These are phyloP conservation scores for Heterobasidion occidentale DNA, from an alignment of 1,284 basidiomycete species.

Conservation along the genomic window DNA sequence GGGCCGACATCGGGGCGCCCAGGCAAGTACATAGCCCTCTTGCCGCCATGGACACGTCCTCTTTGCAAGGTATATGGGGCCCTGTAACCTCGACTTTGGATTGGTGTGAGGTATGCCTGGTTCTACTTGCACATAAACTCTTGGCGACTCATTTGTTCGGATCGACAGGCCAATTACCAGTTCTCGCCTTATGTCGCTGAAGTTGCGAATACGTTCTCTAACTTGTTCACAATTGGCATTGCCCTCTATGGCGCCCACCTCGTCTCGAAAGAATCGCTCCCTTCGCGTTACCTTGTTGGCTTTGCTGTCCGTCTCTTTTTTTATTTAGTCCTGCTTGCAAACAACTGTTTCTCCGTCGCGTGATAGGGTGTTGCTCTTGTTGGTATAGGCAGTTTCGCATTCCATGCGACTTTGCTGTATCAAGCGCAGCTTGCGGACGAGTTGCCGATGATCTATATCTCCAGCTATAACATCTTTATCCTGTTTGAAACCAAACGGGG, in stretches of 20 bases:
- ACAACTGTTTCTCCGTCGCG: neutral
- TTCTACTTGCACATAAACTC: neutral
- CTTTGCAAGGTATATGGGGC: slow-evolving; percentile 31
- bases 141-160: slow-evolving; percentile 1
- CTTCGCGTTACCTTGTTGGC: slow-evolving; percentile 41
- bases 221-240: slow-evolving; percentile 45
- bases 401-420: slow-evolving; percentile 64
- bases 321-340: neutral
- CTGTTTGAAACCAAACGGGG: slow-evolving; percentile 51
- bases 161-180: slow-evolving; percentile 58
- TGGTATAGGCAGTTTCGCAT: slow-evolving; percentile 57
- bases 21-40: neutral
- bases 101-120: slow-evolving; percentile 56
- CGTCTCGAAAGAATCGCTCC: slow-evolving; percentile 32
- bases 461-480: slow-evolving; percentile 43
- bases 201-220: slow-evolving; percentile 58
- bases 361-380: slow-evolving; percentile 50
- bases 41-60: neutral
- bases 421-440: slow-evolving; percentile 64
- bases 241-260: slow-evolving; percentile 36
- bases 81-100: slow-evolving; percentile 61
- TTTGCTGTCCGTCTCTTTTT: slow-evolving; percentile 35
- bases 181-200: slow-evolving; percentile 65
- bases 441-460: slow-evolving; percentile 62
- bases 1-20: too few relatives aligned